phyloP scores from a whole-genome alignment of 1,284 basidiomycete species.

The Apiotrichum porosum region DNA sequence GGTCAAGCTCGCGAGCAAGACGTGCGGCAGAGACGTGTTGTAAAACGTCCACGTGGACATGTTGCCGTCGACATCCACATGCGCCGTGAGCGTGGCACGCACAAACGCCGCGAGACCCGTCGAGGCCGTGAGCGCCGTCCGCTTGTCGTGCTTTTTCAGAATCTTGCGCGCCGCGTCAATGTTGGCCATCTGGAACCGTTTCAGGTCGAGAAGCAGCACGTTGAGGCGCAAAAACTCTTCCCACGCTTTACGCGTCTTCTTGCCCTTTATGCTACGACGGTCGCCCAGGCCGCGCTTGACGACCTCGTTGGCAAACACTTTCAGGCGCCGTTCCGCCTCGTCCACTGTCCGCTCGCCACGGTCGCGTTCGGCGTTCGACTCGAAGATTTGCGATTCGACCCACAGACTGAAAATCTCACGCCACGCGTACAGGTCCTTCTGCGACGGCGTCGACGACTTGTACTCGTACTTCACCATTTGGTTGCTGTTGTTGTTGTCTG shows the following conservation, averaged over 20 bases:
- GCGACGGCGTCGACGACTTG: conserved; percentile 10
- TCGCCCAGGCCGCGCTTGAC: conserved; percentile 60
- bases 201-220: conserved; percentile 73
- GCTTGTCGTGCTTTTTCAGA: conserved; percentile 91
- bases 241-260: conserved; percentile 63
- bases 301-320: conserved; percentile 65
- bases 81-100: conserved; percentile 37
- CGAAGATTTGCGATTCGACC: conserved; percentile 82
- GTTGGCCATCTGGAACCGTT: conserved; percentile 83
- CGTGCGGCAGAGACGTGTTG: conserved; percentile 62
- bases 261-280: conserved; percentile 58
- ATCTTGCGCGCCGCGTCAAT: conserved; percentile 84
- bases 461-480: background rate
- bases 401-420: conserved; percentile 85
- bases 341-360: conserved; percentile 69
- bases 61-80: conserved; percentile 34
- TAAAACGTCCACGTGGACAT: conserved; percentile 50
- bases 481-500: too few relatives aligned
- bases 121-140: conserved; percentile 55
- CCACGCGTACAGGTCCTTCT: conserved; percentile 80
- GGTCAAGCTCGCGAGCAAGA: conserved; percentile 79
- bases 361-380: conserved; percentile 65
- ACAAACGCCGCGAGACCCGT: conserved; percentile 49
- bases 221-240: conserved; percentile 78
- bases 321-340: conserved; percentile 68